Conservation (phyloP, 768 basidiomycete species). For the Boletus reticulatus region DNA sequence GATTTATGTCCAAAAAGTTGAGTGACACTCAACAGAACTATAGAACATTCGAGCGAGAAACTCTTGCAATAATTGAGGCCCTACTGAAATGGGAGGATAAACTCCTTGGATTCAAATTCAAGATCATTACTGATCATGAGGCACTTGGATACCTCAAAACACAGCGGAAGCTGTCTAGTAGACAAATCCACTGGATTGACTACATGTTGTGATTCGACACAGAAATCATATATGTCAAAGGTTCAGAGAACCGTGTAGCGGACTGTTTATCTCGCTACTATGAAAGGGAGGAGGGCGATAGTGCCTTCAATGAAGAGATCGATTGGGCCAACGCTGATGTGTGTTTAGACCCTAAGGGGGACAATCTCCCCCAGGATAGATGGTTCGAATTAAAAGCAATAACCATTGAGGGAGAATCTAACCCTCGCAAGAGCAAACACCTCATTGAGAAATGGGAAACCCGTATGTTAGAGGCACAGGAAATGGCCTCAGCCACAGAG, state of each 20-base stretch:
- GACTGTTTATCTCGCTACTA: too few relatives aligned
- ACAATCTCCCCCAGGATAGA: too few relatives aligned
- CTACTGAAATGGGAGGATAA: not conserved
- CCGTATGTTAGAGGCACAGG: not conserved
- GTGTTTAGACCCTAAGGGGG: too few relatives aligned
- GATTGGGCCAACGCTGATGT: too few relatives aligned
- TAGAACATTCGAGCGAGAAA: not conserved
- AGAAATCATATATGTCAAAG: not conserved
- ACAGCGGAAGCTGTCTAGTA: not conserved
- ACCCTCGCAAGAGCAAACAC: not conserved
- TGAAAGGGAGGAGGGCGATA: too few relatives aligned
- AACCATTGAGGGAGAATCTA: too few relatives aligned
- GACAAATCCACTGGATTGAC: not conserved
- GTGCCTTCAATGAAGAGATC: too few relatives aligned
- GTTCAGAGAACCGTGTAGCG: not conserved
- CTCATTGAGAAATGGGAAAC: not conserved
- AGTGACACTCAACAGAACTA: not conserved
- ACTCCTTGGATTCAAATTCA: not conserved
- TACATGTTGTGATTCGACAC: not conserved
- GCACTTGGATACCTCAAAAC: not conserved
- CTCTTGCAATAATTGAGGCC: not conserved
- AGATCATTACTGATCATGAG: not conserved
- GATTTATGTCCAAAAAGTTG: not conserved
- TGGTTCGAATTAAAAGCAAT: too few relatives aligned
- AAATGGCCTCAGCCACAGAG: not conserved